These are phyloP conservation scores for Aureobasidium sp. DNA, from an alignment of 2,329 filamentous ascomycete genomes.

Conservation along the genomic window DNA sequence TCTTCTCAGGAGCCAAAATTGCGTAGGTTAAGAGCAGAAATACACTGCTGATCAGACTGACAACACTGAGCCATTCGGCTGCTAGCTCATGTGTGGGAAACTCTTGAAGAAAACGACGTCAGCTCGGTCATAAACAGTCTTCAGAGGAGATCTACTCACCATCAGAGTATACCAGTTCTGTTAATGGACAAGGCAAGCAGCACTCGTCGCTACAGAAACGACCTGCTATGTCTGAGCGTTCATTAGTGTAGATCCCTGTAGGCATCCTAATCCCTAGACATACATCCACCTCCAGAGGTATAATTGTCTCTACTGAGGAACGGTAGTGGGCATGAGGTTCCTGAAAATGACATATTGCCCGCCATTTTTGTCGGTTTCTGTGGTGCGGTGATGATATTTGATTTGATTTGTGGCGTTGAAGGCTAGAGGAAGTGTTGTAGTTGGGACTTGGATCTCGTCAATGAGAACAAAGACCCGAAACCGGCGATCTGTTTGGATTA, in stretches of 20 bases:
- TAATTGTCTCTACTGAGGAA: conserved; percentile 13
- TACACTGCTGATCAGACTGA: conserved; percentile 58
- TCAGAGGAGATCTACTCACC: conserved; percentile 25
- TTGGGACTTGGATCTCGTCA: background rate
- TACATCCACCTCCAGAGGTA: conserved; percentile 12
- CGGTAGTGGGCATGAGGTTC: conserved; percentile 13
- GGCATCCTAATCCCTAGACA: background rate
- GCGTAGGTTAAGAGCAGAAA: conserved; percentile 71
- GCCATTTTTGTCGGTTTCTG: background rate
- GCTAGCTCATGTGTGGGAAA: conserved; percentile 39
- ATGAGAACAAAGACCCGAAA: conserved; percentile 4
- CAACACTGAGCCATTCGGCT: conserved; percentile 71
- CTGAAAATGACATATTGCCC: background rate
- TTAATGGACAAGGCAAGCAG: conserved; percentile 77
- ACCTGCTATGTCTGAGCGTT: conserved; percentile 35
- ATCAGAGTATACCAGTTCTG: conserved; percentile 59
- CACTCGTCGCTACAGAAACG: conserved; percentile 55
- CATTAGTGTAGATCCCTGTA: background rate
- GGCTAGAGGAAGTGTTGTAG: background rate
- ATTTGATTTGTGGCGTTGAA: background rate
- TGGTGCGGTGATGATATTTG: background rate
- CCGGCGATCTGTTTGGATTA: background rate
- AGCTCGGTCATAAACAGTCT: background rate
- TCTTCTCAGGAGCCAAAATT: conserved; percentile 71
- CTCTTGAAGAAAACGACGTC: conserved; percentile 10